phyloP scores from a whole-genome alignment of 1,284 basidiomycete genomes.

The Sporisorium scitamineum region DNA sequence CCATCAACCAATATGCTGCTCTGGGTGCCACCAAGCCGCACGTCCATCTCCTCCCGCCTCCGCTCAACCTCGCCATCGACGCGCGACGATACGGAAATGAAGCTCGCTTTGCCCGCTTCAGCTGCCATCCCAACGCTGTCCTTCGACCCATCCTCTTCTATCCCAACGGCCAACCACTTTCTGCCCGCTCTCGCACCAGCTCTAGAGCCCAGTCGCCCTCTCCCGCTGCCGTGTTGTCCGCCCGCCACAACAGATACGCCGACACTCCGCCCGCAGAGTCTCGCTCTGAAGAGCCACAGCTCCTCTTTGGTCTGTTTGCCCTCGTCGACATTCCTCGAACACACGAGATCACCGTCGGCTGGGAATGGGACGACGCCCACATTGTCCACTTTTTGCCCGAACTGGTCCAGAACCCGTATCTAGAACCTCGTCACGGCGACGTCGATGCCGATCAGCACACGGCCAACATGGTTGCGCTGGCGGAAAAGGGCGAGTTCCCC shows the following conservation, averaged over 20 bases:
- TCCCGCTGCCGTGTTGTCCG: constrained; percentile 12
- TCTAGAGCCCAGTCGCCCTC: constrained; percentile 37
- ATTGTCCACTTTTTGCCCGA: constrained; percentile 84
- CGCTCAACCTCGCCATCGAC: constrained; percentile 84
- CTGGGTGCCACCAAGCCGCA: constrained; percentile 75
- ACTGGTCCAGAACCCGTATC: constrained; percentile 73
- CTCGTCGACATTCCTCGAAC: constrained; percentile 79
- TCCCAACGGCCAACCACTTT: constrained; percentile 26
- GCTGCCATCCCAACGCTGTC: constrained; percentile 90
- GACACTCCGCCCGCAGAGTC: constrained; percentile 35
- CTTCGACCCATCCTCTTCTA: constrained; percentile 80
- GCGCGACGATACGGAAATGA: constrained; percentile 82
- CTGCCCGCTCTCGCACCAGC: constrained; percentile 35
- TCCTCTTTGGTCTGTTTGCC: constrained; percentile 87
- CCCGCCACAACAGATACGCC: constrained; percentile 42
- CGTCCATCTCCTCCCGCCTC: constrained; percentile 84
- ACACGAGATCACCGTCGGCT: constrained; percentile 89
- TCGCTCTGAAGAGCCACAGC: constrained; percentile 71
- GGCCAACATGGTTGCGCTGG: constrained; percentile 51
- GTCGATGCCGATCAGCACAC: constrained; percentile 42
- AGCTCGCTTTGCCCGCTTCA: constrained; percentile 81
- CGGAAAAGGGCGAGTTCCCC: constrained; percentile 63
- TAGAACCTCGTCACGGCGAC: constrained; percentile 26
- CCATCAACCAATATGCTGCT: constrained; percentile 73
- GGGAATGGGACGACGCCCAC: constrained; percentile 97